Evolutionary conservation across 129 eudicot genomes (phyloP).

Genomic region (carrot (Daucus carota)): DH1_v3.0 NC_030384.2:42540501-42541000

Average conservation of each 20-base stretch:
- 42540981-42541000: slow-evolving; percentile 52
- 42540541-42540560: background rate
- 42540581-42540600: background rate
- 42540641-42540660: too few species aligned
- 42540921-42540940: slow-evolving; percentile 69
- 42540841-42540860: background rate
- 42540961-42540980: slow-evolving; percentile 69
- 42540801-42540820: background rate
- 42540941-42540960: slow-evolving; percentile 89
- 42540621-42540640: background rate
- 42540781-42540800: background rate
- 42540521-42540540: background rate
- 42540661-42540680: too few species aligned
- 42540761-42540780: background rate
- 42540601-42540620: background rate
- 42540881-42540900: background rate
- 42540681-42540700: too few species aligned
- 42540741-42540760: background rate
- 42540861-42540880: background rate
- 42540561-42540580: background rate
- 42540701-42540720: too few species aligned
- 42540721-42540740: background rate
- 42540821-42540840: background rate
- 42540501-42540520: background rate
- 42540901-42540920: slow-evolving; percentile 98